These are phyloP conservation scores for Leucosporidium creatinivorum DNA, from an alignment of 768 basidiomycete genomes.

Conservation along the genomic window DNA sequence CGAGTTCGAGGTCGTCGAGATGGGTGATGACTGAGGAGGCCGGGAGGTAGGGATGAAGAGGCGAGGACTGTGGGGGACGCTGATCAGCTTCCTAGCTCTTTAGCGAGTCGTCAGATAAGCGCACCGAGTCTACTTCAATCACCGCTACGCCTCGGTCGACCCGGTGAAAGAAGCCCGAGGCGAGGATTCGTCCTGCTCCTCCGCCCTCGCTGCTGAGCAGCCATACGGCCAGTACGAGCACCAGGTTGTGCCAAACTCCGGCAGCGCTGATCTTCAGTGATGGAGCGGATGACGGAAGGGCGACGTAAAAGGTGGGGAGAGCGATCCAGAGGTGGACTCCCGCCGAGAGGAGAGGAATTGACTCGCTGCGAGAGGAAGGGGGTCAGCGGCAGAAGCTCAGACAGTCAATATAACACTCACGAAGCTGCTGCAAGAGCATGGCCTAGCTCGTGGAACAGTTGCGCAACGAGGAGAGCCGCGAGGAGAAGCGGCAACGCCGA, in stretches of 20 bases:
- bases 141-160: slow-evolving; percentile 9
- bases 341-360: neutral
- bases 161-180: neutral
- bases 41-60: neutral
- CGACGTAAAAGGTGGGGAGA: slow-evolving; percentile 26
- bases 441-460: slow-evolving; percentile 21
- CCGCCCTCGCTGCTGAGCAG: neutral
- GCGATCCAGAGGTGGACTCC: slow-evolving; percentile 12
- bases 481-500: slow-evolving; percentile 6
- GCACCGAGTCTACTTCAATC: neutral
- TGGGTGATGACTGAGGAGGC: slow-evolving; percentile 5
- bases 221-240: neutral
- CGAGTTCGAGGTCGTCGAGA: slow-evolving; percentile 28
- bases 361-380: neutral
- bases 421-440: slow-evolving; percentile 19
- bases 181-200: neutral
- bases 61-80: neutral
- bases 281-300: neutral
- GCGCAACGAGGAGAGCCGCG: neutral
- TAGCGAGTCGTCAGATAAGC: no score
- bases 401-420: neutral
- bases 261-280: slow-evolving; percentile 7
- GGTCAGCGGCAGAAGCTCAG: neutral
- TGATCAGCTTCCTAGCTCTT: neutral
- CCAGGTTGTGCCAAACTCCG: slow-evolving; percentile 18